Percentiles rank a stretch among this genome's conserved stretches.
phyloP scores from a whole-genome alignment of 2,329 filamentous ascomycete genomes.

The Xylaria multiplex region DNA sequence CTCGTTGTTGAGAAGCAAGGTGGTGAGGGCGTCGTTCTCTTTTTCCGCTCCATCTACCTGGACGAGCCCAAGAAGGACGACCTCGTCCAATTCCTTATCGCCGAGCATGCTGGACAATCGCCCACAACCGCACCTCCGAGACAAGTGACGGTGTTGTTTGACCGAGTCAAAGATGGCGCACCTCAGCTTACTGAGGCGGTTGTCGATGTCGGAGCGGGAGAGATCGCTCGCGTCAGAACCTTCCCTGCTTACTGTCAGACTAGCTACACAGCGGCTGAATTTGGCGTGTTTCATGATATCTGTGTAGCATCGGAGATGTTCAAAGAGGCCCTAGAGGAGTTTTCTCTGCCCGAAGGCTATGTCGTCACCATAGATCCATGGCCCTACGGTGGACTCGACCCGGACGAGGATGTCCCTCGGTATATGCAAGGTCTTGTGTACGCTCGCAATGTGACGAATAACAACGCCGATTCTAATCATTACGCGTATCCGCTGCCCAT shows the following conservation, averaged over 20 bases:
- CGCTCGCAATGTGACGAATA: conserved; percentile 54
- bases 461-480: conserved; percentile 67
- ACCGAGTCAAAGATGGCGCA: conserved; percentile 50
- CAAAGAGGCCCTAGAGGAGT: conserved; percentile 58
- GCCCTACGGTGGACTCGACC: conserved; percentile 69
- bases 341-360: conserved; percentile 58
- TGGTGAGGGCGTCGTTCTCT: conserved; percentile 41
- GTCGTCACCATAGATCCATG: conserved; percentile 64
- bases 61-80: conserved; percentile 47
- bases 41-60: conserved; percentile 45
- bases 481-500: conserved; percentile 70
- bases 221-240: conserved; percentile 46
- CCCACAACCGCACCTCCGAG: conserved; percentile 49
- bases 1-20: conserved; percentile 42
- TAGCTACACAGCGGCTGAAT: conserved; percentile 54
- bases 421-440: conserved; percentile 63
- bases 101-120: conserved; percentile 45
- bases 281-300: conserved; percentile 53
- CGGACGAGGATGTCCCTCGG: conserved; percentile 53
- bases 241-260: conserved; percentile 51
- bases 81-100: conserved; percentile 42
- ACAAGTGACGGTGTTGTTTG: conserved; percentile 58
- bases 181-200: conserved; percentile 52
- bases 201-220: conserved; percentile 51
- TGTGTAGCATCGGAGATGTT: conserved; percentile 58